Evolutionary conservation across 2,329 filamentous ascomycete species (phyloP).

Genomic region (Ophiostoma quercus): DNA sequence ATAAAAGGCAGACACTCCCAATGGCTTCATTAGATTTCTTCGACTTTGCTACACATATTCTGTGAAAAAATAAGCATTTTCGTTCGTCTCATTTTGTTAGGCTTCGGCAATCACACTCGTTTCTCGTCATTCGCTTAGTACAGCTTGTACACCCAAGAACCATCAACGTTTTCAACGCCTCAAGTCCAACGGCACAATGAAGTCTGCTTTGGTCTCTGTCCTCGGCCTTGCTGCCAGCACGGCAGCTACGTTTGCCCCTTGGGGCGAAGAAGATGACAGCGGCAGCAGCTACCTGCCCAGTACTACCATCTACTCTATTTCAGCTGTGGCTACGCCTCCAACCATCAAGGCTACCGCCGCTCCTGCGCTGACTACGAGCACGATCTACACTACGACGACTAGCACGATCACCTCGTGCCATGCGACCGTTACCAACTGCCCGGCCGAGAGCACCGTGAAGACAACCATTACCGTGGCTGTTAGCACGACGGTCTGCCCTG

Average conservation of each 20-base stretch:
- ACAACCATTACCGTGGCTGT: slow-evolving; percentile 49
- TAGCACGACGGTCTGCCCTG: slow-evolving; percentile 52
- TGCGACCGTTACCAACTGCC: slow-evolving; percentile 47
- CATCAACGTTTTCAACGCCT: not conserved
- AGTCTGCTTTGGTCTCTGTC: not conserved
- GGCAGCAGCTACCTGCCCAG: not conserved
- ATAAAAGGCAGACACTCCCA: not conserved
- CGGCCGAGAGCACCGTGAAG: slow-evolving; percentile 42
- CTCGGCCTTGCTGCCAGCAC: not conserved
- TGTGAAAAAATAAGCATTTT: not conserved
- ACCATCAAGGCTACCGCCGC: not conserved
- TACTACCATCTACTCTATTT: not conserved
- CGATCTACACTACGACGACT: slow-evolving; percentile 45
- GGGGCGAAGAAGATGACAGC: not conserved
- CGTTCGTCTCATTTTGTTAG: not conserved
- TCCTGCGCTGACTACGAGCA: slow-evolving; percentile 27
- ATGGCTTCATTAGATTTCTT: not conserved
- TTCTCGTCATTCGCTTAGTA: not conserved
- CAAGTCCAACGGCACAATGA: not conserved
- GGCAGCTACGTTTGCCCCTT: not conserved
- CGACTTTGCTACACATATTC: not conserved
- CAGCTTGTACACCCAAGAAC: not conserved
- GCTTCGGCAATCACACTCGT: not conserved
- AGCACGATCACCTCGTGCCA: slow-evolving; percentile 49
- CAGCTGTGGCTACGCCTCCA: not conserved